These are phyloP conservation scores for Collybiopsis luxurians DNA, from an alignment of 768 basidiomycete genomes.

Conservation along the genomic window DNA sequence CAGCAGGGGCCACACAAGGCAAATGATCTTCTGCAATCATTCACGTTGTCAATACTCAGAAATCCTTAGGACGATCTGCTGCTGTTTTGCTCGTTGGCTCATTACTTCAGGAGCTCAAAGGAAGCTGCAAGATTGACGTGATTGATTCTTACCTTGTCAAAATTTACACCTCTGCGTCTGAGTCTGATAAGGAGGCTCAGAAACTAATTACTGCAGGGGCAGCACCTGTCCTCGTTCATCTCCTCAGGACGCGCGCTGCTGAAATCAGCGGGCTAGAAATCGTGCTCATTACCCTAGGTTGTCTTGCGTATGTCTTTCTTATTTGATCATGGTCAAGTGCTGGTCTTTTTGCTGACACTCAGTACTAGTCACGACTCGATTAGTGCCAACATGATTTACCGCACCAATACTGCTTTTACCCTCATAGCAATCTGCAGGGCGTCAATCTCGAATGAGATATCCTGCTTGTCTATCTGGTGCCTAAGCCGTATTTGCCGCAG, in stretches of 20 bases:
- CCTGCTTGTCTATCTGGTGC: slow-evolving; percentile 21
- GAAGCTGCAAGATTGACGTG: slow-evolving; percentile 16
- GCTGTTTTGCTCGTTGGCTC: slow-evolving; percentile 21
- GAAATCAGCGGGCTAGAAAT: slow-evolving; percentile 19
- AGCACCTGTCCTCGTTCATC: slow-evolving; percentile 19
- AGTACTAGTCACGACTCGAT: slow-evolving; percentile 21
- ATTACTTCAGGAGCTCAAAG: slow-evolving; percentile 20
- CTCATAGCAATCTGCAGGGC: slow-evolving; percentile 21
- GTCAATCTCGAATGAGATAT: slow-evolving; percentile 17
- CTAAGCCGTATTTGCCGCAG: slow-evolving; percentile 20
- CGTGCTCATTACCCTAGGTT: slow-evolving; percentile 20
- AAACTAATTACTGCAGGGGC: slow-evolving; percentile 24
- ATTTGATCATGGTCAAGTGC: background rate
- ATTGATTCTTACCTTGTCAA: slow-evolving; percentile 21
- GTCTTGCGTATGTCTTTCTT: slow-evolving; percentile 18
- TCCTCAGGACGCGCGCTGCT: slow-evolving; percentile 23
- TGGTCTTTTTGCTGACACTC: too few relatives aligned
- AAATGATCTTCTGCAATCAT: too few relatives aligned
- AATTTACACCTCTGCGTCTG: slow-evolving; percentile 16
- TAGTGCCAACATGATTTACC: slow-evolving; percentile 23
- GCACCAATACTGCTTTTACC: slow-evolving; percentile 19
- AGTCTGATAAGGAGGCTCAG: slow-evolving; percentile 22
- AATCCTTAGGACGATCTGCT: too few relatives aligned
- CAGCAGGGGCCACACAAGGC: background rate
- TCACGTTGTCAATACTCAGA: too few relatives aligned